phyloP scores from a whole-genome alignment of 1,139 yeast species.

The Pneumocystis murina region DNA sequence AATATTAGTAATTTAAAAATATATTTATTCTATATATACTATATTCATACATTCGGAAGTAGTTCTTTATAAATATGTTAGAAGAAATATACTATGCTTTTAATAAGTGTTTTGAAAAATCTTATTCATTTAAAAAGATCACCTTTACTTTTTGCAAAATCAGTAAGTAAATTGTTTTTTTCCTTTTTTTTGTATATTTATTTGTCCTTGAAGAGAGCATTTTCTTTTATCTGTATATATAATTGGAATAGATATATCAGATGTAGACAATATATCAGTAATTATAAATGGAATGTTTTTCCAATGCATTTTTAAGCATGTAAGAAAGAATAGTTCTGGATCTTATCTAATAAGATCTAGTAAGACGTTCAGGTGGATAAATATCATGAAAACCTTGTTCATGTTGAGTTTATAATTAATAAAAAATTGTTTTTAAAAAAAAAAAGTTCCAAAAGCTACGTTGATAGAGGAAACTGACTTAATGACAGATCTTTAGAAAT shows the following conservation, averaged over 20 bases:
- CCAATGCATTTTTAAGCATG: conserved; percentile 28
- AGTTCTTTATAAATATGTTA: conserved; percentile 20
- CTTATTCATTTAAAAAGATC: conserved; percentile 60
- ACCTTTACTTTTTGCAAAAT: conserved; percentile 39
- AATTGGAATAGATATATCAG: conserved; percentile 26
- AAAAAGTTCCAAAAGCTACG: conserved; percentile 18
- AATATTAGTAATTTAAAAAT: not conserved
- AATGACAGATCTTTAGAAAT: conserved; percentile 36
- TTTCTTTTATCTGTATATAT: conserved; percentile 34
- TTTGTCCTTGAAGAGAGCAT: conserved; percentile 33
- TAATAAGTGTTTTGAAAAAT: conserved; percentile 30
- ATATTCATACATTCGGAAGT: conserved; percentile 40
- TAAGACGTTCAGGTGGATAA: conserved; percentile 30
- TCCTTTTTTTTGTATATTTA: conserved; percentile 27
- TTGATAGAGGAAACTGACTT: conserved; percentile 31
- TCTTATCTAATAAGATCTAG: conserved; percentile 34
- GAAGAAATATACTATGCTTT: not conserved
- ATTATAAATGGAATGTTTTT: conserved; percentile 10
- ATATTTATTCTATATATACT: conserved; percentile 22
- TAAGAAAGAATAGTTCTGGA: conserved; percentile 33
- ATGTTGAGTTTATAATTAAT: conserved; percentile 17
- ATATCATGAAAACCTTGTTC: conserved; percentile 22
- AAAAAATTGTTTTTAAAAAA: not conserved
- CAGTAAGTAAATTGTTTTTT: conserved; percentile 22
- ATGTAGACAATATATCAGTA: conserved; percentile 9